Conservation (phyloP, 2,329 filamentous ascomycete genomes). For the Fusarium clavum region DNA sequence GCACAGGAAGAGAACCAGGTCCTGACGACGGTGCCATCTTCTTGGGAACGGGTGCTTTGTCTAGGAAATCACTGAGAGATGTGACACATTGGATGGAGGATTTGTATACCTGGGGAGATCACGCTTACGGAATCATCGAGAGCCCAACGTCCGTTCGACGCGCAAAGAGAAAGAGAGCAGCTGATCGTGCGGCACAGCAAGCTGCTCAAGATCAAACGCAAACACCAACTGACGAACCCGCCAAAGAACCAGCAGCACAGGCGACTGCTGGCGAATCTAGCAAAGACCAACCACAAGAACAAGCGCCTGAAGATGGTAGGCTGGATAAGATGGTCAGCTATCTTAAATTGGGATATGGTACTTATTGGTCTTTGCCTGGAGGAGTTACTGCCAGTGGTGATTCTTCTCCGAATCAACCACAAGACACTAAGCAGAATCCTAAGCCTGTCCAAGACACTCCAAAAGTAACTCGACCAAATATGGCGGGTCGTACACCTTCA, state of each 20-base stretch:
- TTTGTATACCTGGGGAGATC: constrained; percentile 84
- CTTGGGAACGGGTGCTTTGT: constrained; percentile 80
- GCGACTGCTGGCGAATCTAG: not conserved
- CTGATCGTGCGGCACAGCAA: constrained; percentile 26
- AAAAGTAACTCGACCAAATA: constrained; percentile 21
- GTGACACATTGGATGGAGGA: constrained; percentile 90
- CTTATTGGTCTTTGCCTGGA: constrained; percentile 68
- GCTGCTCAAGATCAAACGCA: constrained; percentile 1
- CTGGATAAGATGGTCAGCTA: constrained; percentile 71
- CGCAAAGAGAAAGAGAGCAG: constrained; percentile 54
- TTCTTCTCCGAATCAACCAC: constrained; percentile 29
- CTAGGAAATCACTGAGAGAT: constrained; percentile 75
- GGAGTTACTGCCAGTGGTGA: constrained; percentile 14
- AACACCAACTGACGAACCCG: not conserved
- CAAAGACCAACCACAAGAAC: constrained; percentile 34
- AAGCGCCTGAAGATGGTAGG: constrained; percentile 50
- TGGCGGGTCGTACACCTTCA: constrained; percentile 37
- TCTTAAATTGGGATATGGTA: constrained; percentile 74
- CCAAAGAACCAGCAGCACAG: constrained; percentile 1
- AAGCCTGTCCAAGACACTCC: constrained; percentile 17
- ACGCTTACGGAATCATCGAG: constrained; percentile 86
- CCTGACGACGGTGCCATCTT: constrained; percentile 89
- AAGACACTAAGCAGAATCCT: constrained; percentile 24
- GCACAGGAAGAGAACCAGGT: constrained; percentile 73
- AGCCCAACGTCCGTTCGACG: constrained; percentile 77